Conservation (phyloP, 208 protist genomes). For the Leishmania mexicana region DNA sequence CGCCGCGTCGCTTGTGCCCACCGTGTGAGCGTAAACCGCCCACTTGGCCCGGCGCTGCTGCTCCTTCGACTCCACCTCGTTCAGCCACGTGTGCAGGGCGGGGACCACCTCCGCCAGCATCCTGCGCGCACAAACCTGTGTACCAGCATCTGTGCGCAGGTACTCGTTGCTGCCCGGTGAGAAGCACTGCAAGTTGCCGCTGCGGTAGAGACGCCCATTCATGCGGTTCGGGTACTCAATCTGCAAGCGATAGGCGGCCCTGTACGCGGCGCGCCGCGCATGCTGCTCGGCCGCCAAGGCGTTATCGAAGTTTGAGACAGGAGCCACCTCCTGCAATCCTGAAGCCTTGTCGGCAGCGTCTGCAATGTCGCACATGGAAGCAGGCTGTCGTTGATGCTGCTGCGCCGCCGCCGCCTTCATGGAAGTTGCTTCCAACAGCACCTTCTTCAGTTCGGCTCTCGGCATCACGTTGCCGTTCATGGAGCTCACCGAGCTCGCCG, state of each 20-base stretch:
- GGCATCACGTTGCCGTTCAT: background rate
- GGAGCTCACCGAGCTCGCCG: background rate
- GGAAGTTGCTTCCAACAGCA: background rate
- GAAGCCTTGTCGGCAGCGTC: background rate
- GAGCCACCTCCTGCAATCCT: background rate
- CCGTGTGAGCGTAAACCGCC: slow-evolving; percentile 10
- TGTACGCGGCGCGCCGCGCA: slow-evolving; percentile 12
- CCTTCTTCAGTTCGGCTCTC: background rate
- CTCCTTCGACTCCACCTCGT: slow-evolving; percentile 27
- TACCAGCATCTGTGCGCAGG: slow-evolving; percentile 41
- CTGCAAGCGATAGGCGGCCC: slow-evolving; percentile 17
- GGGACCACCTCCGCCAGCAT: slow-evolving; percentile 56
- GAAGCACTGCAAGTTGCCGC: slow-evolving; percentile 55
- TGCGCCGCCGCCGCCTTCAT: background rate
- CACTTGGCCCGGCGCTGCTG: slow-evolving; percentile 18
- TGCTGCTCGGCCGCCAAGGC: slow-evolving; percentile 11
- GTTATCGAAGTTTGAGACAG: background rate
- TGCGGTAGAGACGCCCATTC: slow-evolving; percentile 41
- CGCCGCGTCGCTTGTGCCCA: slow-evolving; percentile 15
- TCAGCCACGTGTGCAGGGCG: slow-evolving; percentile 50
- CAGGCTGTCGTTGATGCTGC: background rate
- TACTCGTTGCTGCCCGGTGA: slow-evolving; percentile 51
- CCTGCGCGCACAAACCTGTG: slow-evolving; percentile 40
- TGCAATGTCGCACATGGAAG: background rate
- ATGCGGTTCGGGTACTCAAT: slow-evolving; percentile 26